These are phyloP conservation scores for Pseudogymnoascus sp. DNA, from an alignment of 2,329 filamentous ascomycete species.

Conservation along the genomic window DNA sequence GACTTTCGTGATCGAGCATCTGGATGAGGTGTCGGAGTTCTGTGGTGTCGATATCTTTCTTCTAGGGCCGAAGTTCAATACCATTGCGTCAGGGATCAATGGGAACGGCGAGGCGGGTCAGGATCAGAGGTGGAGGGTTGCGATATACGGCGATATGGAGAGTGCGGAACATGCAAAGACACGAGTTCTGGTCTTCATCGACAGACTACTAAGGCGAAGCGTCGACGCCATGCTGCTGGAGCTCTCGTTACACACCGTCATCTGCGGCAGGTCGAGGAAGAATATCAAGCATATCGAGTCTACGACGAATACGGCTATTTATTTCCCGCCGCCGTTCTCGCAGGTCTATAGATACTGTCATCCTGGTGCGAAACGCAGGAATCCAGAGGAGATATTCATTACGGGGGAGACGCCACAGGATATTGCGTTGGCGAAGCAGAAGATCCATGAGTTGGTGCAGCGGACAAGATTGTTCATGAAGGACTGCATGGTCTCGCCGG, in stretches of 20 bases:
- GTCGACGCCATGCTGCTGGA: conserved; percentile 80
- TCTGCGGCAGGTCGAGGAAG: conserved; percentile 89
- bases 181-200: conserved; percentile 91
- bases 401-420: conserved; percentile 81
- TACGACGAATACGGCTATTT: conserved; percentile 90
- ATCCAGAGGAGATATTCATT: conserved; percentile 88
- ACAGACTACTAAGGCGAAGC: conserved; percentile 72
- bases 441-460: conserved; percentile 77
- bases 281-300: conserved; percentile 98
- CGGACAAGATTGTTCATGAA: conserved; percentile 83
- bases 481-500: conserved; percentile 80
- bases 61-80: conserved; percentile 79
- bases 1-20: conserved; percentile 69
- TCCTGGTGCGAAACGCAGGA: conserved; percentile 70
- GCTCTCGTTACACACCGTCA: conserved; percentile 79
- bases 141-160: conserved; percentile 92
- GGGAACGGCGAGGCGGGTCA: conserved; percentile 71
- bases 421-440: conserved; percentile 84
- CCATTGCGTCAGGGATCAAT: conserved; percentile 67
- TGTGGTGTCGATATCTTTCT: conserved; percentile 97
- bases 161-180: conserved; percentile 97
- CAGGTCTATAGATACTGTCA: conserved; percentile 87
- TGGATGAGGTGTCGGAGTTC: conserved; percentile 79
- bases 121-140: conserved; percentile 84
- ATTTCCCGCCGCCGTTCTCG: conserved; percentile 93